Evolutionary conservation across 1,139 yeast species (phyloP).

Genomic region (Suzukiozyma palmioleophila): DNA sequence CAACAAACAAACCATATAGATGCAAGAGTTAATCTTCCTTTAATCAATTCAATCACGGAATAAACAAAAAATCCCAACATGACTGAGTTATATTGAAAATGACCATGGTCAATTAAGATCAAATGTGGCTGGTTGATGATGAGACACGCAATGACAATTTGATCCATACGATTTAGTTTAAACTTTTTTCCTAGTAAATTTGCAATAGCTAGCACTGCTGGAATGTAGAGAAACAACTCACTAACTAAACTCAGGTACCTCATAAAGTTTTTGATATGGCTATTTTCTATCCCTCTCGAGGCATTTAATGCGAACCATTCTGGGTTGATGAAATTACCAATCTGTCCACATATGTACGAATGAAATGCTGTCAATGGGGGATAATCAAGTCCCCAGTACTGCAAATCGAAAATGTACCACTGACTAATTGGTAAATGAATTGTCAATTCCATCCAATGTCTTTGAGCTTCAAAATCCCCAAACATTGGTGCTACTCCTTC

Average conservation of each 20-base stretch:
- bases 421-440: slow-evolving; percentile 62
- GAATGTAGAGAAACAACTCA: slow-evolving; percentile 71
- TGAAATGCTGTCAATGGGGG: slow-evolving; percentile 97
- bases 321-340: slow-evolving; percentile 61
- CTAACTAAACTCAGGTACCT: slow-evolving; percentile 72
- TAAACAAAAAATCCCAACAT: slow-evolving; percentile 84
- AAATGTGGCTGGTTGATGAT: slow-evolving; percentile 79
- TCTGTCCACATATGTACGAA: slow-evolving; percentile 70
- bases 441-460: slow-evolving; percentile 97
- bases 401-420: slow-evolving; percentile 88
- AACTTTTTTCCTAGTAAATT: slow-evolving; percentile 60
- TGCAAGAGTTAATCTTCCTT: slow-evolving; percentile 61
- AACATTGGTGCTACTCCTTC: slow-evolving; percentile 63
- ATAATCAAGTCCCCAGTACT: slow-evolving; percentile 96
- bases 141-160: slow-evolving; percentile 68
- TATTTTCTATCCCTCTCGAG: slow-evolving; percentile 73
- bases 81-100: slow-evolving; percentile 90
- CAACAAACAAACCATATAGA: slow-evolving; percentile 79
- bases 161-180: slow-evolving; percentile 63
- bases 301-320: slow-evolving; percentile 70
- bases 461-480: slow-evolving; percentile 97
- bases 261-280: slow-evolving; percentile 75
- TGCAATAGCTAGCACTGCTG: slow-evolving; percentile 70
- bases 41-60: slow-evolving; percentile 61
- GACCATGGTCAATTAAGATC: slow-evolving; percentile 90